Base-by-base conservation (phyloP, 2,329 filamentous ascomycete genomes). In the Phialophora verrucosa region DNA sequence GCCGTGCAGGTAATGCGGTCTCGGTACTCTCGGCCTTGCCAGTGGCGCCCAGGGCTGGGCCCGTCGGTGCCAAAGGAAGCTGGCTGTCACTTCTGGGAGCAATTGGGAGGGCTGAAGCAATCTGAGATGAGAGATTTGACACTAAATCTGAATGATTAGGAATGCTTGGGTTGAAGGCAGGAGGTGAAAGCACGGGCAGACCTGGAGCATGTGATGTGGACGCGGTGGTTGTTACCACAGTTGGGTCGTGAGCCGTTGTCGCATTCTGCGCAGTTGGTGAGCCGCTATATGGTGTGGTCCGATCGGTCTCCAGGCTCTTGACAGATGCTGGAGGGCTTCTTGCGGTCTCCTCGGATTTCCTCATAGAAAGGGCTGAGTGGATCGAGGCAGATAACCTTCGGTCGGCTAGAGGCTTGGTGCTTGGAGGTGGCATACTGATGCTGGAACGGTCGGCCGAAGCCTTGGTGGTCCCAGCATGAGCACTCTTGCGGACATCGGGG, bases 341-440 rank as follows among this genome's bases (percentile, higher is more conserved):
- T 11, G 71, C 44, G 27, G 47, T 23, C 12, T 71, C 65, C 35
- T 68, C 62, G 8, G 70, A 72, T 42, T 58, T 71, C 23, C 66
- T 59, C 17, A 63, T 50, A 25, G 67, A 65, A n/a, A 67, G 59
- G 20, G 50, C 44, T 20, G 66, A 68, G 12, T 59, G 59, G 27
- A 71, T 27, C 3, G 72, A 71, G 38, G 62, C 56, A 25, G 72
- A 73, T 12, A 72, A 58, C 17, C 71, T 65, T 65, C 69, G 66
- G 47, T 74, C 71, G 25, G 56, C 63, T 12, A 63, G 66, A n/a
- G 74, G 70, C 54, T 75, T 75, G 68, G 76, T 75, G 27, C 79
- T 75, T 32, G 84, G 82, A 64, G 87, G 83, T 47, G 88, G 87
- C 84, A 90, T 89, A 70, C 86, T 89, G 67, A 89, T 82, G 76